Evolutionary conservation across 345 rosid species (phyloP), one percentile per base, ranked within the genome.

Genomic region (Turritis glabra): DNA sequence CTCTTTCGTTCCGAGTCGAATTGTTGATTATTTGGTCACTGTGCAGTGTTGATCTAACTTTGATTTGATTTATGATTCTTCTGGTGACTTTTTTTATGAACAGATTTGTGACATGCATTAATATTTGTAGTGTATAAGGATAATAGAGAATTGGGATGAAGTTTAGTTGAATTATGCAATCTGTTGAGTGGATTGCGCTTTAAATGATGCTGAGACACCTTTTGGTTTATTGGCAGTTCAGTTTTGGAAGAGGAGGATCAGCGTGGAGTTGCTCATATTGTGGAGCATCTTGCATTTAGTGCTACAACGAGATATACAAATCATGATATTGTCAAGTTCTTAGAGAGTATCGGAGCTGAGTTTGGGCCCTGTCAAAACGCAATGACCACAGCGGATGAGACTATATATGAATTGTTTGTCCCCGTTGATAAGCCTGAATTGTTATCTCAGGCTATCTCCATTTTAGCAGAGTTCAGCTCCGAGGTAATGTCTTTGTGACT

Each of bases 331-430:
- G 87, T 93, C 48, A 93, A 87, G 76, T 93, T 93, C 79, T 84
- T 93, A 14, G 98, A 90, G 81, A 93, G 98, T 75, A 79, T 90
- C 21, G 98, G 98, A 46, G 97, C 98, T 1, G 97, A 93, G 79
- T 93, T 93, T 59, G 98, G 98, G 26, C 92, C 98, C 17, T 89
- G 98, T 80, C 98, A 93, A 67, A 93, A 93, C 84, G 98, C 96
- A 9, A 83, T 84, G 52, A 93, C 98, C 5, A 86, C 97, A n/a
- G 79, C 96, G 41, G 98, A 89, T 71, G 96, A 93, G 80, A 93
- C 97, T 15, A 84, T 93, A 2, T 93, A 93, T 10, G 98, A 93
- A 77, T 72, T 90, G 83, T 84, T 90, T 77, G 97, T 93, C 55
- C 98, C 98, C 12, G 86, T 93, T 62, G 98, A 93, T 86, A 93